phyloP scores from a whole-genome alignment of 768 basidiomycete genomes.

The Russula earlei region DNA sequence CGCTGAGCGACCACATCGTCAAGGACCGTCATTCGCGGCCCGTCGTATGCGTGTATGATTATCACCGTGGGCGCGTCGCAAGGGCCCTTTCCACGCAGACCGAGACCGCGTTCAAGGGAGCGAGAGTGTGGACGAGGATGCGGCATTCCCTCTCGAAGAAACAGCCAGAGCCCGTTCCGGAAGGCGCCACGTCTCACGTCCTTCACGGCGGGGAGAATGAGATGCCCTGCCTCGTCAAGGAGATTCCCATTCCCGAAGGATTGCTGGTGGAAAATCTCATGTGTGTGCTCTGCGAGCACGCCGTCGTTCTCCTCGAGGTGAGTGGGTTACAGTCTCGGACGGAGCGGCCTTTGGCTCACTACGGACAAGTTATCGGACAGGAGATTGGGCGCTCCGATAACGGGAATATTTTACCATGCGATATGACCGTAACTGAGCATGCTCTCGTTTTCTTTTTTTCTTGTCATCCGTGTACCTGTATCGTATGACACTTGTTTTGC shows the following conservation, averaged over 20 bases:
- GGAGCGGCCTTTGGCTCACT: not conserved
- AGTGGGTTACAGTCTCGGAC: not conserved
- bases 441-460: not conserved
- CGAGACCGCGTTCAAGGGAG: not conserved
- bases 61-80: not conserved
- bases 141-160: not conserved
- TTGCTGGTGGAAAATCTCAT: not conserved
- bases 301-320: not conserved
- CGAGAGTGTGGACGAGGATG: not conserved
- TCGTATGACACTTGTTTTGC: not conserved
- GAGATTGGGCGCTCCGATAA: not conserved
- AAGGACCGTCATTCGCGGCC: not conserved
- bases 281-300: slow-evolving; percentile 2
- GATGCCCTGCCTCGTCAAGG: not conserved
- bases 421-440: not conserved
- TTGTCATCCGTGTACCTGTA: not conserved
- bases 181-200: not conserved
- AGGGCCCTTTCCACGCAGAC: not conserved
- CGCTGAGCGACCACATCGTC: not conserved
- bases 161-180: not conserved
- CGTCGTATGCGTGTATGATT: slow-evolving; percentile 1
- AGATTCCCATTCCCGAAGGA: not conserved
- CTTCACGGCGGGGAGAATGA: not conserved
- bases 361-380: not conserved
- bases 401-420: not conserved